These are phyloP conservation scores for Coelastrella sp. DNA, from an alignment of 139 green algal species.

Conservation along the genomic window DNA sequence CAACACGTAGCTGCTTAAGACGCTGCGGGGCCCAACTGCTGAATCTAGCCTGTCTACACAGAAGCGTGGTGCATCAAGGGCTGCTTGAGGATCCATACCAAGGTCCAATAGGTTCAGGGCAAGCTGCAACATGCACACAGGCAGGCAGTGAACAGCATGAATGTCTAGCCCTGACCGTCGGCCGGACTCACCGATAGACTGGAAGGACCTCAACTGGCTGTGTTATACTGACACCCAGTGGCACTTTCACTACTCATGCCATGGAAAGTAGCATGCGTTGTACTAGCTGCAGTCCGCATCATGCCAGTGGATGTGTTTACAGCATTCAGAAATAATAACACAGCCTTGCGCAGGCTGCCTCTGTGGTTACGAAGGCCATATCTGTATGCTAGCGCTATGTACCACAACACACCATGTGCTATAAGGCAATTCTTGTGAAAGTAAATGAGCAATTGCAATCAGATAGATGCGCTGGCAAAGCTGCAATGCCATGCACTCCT, in stretches of 20 bases:
- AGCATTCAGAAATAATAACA: no score
- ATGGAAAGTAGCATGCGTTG: no score
- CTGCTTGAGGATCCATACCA: constrained; percentile 76
- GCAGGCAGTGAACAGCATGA: background rate
- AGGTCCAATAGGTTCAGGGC: constrained; percentile 70
- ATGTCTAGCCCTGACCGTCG: background rate
- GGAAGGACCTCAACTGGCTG: no score
- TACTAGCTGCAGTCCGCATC: no score
- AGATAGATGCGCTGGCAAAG: background rate
- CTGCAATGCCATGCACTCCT: background rate
- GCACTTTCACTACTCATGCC: no score
- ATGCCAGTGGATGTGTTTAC: no score
- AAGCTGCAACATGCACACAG: background rate
- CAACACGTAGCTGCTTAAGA: constrained; percentile 56
- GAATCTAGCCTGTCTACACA: constrained; percentile 68
- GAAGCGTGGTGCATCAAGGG: constrained; percentile 78
- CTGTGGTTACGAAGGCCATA: no score
- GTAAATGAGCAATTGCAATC: no score
- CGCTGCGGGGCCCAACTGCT: constrained; percentile 52
- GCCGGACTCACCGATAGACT: no score
- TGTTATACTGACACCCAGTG: no score
- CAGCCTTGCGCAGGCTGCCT: no score
- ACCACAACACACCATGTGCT: background rate
- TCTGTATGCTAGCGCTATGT: no score
- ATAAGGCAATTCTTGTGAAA: background rate